Conservation (phyloP, 208 protist species). For the Porcisia deanei region DNA sequence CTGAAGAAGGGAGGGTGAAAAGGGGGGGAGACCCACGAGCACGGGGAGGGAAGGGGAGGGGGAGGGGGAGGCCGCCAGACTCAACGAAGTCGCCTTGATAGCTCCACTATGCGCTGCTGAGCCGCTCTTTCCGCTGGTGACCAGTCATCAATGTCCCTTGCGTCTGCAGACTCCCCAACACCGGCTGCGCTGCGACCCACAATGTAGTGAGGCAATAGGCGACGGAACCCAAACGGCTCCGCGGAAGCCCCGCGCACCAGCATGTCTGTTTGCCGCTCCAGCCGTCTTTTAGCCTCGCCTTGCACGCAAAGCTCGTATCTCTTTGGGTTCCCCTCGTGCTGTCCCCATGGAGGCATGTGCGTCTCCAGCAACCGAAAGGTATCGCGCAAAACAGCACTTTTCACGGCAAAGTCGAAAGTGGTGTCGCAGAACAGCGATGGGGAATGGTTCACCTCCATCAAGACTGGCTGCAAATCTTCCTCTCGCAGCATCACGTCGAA, state of each 20-base stretch:
- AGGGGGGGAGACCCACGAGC: neutral
- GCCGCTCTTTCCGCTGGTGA: constrained; percentile 22
- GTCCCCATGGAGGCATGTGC: constrained; percentile 31
- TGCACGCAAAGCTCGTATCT: constrained; percentile 19
- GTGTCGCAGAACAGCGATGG: constrained; percentile 89
- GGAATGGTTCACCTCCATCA: constrained; percentile 93
- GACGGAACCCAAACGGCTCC: constrained; percentile 19
- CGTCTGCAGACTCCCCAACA: neutral
- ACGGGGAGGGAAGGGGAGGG: neutral
- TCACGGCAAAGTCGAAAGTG: constrained; percentile 76
- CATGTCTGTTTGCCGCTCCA: constrained; percentile 4
- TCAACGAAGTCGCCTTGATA: constrained; percentile 27
- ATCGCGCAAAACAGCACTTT: constrained; percentile 73
- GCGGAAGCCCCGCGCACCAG: constrained; percentile 4
- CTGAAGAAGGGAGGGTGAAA: neutral
- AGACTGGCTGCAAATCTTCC: constrained; percentile 46
- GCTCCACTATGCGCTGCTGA: constrained; percentile 28
- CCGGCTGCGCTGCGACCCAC: neutral
- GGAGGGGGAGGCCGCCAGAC: neutral
- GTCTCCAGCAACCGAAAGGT: constrained; percentile 61
- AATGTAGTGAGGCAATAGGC: constrained; percentile 35
- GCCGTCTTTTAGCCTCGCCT: neutral
- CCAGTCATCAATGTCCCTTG: constrained; percentile 22
- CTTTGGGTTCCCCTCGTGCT: constrained; percentile 1
- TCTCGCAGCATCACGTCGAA: constrained; percentile 85